These are phyloP conservation scores for Neofusicoccum parvum DNA, from an alignment of 2,329 filamentous ascomycete species.

Conservation along the genomic window DNA sequence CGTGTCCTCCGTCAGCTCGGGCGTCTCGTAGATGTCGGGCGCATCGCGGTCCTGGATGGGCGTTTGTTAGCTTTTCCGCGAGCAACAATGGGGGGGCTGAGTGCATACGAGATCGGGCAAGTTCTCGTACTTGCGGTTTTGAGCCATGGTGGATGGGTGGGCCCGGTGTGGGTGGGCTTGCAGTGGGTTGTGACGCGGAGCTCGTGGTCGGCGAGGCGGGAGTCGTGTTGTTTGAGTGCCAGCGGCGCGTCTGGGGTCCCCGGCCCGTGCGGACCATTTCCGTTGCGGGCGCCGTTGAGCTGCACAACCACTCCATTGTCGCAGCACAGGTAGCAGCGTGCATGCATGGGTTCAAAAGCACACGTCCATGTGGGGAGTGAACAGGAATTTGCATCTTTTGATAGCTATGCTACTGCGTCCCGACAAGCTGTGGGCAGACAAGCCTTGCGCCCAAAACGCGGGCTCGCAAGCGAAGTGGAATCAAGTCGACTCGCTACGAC, in stretches of 20 bases:
- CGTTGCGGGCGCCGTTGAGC: not conserved
- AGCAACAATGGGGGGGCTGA: not conserved
- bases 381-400: no score
- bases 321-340: no score
- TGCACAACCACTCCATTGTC: not conserved
- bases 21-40: slow-evolving; percentile 95
- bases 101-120: slow-evolving; percentile 26
- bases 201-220: not conserved
- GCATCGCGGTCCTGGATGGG: slow-evolving; percentile 53
- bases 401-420: no score
- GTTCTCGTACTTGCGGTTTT: slow-evolving; percentile 25
- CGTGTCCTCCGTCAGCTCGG: slow-evolving; percentile 86
- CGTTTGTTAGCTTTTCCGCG: slow-evolving; percentile 36
- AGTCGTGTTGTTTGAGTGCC: slow-evolving; percentile 18
- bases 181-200: not conserved
- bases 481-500: not conserved
- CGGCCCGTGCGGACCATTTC: slow-evolving; percentile 10
- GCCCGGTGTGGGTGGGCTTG: not conserved
- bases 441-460: not conserved
- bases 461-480: not conserved
- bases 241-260: slow-evolving; percentile 1
- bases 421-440: no score
- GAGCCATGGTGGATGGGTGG: slow-evolving; percentile 19
- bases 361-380: no score
- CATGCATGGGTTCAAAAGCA: no score